Evolutionary conservation across 768 basidiomycete genomes (phyloP).

Genomic region (Hericium erinaceus): DNA sequence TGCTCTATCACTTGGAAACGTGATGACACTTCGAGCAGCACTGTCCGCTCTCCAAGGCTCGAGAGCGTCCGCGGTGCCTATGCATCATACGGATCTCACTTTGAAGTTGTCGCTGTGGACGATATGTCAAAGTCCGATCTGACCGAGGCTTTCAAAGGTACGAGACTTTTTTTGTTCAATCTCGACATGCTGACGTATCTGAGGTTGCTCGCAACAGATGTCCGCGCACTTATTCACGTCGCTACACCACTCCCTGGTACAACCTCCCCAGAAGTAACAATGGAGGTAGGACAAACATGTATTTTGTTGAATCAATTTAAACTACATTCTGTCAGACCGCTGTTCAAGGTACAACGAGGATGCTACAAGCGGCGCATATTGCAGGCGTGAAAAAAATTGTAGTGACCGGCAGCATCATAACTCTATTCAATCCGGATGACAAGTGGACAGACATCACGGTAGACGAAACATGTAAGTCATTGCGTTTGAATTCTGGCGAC

Average conservation of each 20-base stretch:
- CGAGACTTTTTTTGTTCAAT: too few relatives aligned
- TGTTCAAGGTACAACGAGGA: slow-evolving; percentile 6
- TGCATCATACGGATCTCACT: slow-evolving; percentile 8
- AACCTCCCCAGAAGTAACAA: slow-evolving; percentile 4
- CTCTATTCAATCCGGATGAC: not conserved
- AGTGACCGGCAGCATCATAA: slow-evolving; percentile 5
- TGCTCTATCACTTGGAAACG: not conserved
- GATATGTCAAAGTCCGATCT: slow-evolving; percentile 17
- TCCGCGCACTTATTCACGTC: slow-evolving; percentile 9
- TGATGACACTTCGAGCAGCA: not conserved
- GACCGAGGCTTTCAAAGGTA: not conserved
- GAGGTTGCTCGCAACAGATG: not conserved
- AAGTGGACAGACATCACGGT: not conserved
- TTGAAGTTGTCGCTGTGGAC: slow-evolving; percentile 12
- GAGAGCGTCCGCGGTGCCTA: slow-evolving; percentile 7
- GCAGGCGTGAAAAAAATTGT: slow-evolving; percentile 5
- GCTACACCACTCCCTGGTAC: slow-evolving; percentile 4
- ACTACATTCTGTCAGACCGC: not conserved
- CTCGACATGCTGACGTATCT: too few relatives aligned
- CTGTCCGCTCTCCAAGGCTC: slow-evolving; percentile 15
- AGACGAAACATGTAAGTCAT: not conserved
- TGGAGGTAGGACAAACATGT: not conserved
- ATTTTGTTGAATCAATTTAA: too few relatives aligned
- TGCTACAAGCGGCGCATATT: slow-evolving; percentile 5
- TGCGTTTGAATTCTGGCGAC: too few relatives aligned